These are phyloP conservation scores for Tulasnella sp. DNA, from an alignment of 768 basidiomycete species.

Conservation along the genomic window DNA sequence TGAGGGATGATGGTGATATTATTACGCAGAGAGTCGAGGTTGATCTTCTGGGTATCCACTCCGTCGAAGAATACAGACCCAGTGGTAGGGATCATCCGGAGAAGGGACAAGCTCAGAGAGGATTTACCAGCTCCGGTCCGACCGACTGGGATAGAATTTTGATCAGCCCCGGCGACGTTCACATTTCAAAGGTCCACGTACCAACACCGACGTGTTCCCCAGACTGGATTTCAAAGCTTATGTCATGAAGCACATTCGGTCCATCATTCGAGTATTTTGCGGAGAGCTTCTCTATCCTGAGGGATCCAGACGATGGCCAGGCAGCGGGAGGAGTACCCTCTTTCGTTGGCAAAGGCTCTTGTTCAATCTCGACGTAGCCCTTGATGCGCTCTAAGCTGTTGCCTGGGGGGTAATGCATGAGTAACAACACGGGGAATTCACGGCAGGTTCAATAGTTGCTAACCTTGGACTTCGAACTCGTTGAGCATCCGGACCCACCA, in stretches of 20 bases:
- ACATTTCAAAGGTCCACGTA: constrained; percentile 24
- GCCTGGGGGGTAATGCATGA: neutral
- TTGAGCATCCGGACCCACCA: constrained; percentile 39
- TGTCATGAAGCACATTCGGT: constrained; percentile 53
- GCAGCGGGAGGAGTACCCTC: constrained; percentile 50
- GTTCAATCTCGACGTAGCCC: constrained; percentile 50
- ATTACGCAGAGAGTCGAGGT: constrained; percentile 48
- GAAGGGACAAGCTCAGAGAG: constrained; percentile 45
- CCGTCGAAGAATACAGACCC: constrained; percentile 52
- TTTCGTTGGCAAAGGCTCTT: constrained; percentile 40
- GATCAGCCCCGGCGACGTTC: neutral
- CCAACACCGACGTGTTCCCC: constrained; percentile 56
- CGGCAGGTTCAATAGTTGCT: no score
- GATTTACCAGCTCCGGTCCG: constrained; percentile 53
- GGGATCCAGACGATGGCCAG: constrained; percentile 52
- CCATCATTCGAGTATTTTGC: constrained; percentile 47
- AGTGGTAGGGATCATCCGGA: constrained; percentile 51
- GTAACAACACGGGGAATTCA: no score
- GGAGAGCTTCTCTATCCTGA: constrained; percentile 46
- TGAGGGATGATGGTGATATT: constrained; percentile 60
- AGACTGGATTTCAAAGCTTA: constrained; percentile 48
- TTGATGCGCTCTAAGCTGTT: constrained; percentile 44
- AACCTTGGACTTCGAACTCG: constrained; percentile 41
- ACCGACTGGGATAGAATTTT: constrained; percentile 38
- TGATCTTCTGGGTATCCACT: constrained; percentile 41